Base-by-base conservation (phyloP, 2,329 filamentous ascomycete genomes). In the Fusarium humuli region DNA sequence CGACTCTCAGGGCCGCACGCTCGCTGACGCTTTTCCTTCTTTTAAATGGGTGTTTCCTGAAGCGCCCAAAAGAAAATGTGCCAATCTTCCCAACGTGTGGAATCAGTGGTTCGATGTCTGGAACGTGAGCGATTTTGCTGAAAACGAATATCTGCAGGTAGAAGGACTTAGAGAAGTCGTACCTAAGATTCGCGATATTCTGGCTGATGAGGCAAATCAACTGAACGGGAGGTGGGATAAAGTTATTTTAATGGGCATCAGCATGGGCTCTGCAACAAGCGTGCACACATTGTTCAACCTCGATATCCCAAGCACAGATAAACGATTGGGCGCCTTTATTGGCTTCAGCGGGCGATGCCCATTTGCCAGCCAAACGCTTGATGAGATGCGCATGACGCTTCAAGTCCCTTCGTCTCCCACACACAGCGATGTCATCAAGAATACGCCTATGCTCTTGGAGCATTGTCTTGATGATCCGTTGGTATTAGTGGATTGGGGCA, bases 51-150 rank as follows among this genome's bases (percentile, higher is more conserved):
- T 87, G 5, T 87, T 86, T 53, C 84, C 84, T 10, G 79, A 81
- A 55, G 82, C 84, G 3, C 80, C 80, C 13, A 23, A 73, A 37
- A 73, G 75, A 55, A 42, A 75, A 52, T 70, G 75, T 47, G 76
- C 78, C 56, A 62, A 55, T 7, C 63, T 57, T 16, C 67, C 66
- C 10, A 27, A 78, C 27, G 64, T 73, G 10, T 59, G 70, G 58
- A 78, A 80, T 11, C 83, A 85, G 69, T 87, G 85, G 85, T 87
- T 87, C 72, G 84, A 87, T 70, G 79, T 86, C 47, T 83, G 79
- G 77, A 82, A 83, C 52, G 76, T 81, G 1, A 70, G 76, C 20
- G 76, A 83, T 59, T 81, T 83, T 23, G 45, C 77, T 1, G 76
- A 82, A 13, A 72, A 76, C 14, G 83, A 86, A 63, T 81, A 83